Base-by-base conservation (phyloP, 805 yeast species). In the Metschnikowia bowlesiae region DNA sequence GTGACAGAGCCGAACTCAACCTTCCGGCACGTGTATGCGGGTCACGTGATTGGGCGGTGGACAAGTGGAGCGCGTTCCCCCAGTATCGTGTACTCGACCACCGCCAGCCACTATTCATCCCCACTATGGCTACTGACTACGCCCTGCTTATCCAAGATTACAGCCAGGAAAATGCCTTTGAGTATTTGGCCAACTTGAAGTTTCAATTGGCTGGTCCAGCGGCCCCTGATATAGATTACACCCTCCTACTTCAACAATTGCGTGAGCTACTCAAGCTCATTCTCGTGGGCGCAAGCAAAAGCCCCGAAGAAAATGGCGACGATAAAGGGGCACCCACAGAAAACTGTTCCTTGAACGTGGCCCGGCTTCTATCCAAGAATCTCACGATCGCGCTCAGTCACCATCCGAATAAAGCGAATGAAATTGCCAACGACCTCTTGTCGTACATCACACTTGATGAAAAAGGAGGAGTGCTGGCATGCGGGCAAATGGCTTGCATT, bases 331-430 rank as follows among this genome's bases (percentile, higher is more conserved):
- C 11, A 7, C 9, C 32, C 1, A 22, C 5, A 26, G 33, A 6
- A 16, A 31, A n/a, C n/a, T 28, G 28, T 5, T 52, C 57, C 16
- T 51, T 55, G 28, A 66, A 65, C 44, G 41, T 66, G 26, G 61
- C 58, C 54, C 60, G 64, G 35, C 54, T 72, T 9, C 48, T 70
- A 8, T 67, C 76, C 2, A 54, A 65, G 36, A 63, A 62, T 47
- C 53, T 68, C 45, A 55, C 62, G 8, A 11, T 61, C 22, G 62
- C 68, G 2, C 61, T 72, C 30, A 57, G 59, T 8, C 60, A 65
- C 10, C 53, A 69, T 9, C 67, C 76, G 2, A 65, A 65, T 32
- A 70, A 69, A 48, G 60, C 66, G 9, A 69, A 68, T 55, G 77
- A 73, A 50, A 59, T 68, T 30, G 69, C 74, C 46, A 72, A 73